Conservation (phyloP, 164 flowering plant genomes). For the Berberis thunbergii region DNA sequence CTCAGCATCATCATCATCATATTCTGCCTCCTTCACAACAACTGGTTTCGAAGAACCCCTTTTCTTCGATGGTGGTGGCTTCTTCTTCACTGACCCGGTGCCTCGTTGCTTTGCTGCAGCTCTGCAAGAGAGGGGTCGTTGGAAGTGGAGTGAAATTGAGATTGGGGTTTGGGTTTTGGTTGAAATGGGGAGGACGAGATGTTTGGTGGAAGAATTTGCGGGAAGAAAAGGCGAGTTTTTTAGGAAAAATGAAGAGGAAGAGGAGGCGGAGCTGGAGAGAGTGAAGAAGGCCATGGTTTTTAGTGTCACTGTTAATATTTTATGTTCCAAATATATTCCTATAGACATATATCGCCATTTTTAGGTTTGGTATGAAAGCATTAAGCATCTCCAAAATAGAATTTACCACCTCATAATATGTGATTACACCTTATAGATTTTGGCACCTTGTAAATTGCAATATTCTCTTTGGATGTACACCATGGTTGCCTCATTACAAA, state of each 20-base stretch:
- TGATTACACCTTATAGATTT: too few relatives aligned
- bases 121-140: not conserved
- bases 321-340: not conserved
- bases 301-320: not conserved
- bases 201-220: too few relatives aligned
- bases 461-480: too few relatives aligned
- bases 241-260: not conserved
- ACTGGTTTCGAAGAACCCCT: not conserved
- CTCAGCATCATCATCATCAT: constrained; percentile 11
- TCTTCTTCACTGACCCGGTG: not conserved
- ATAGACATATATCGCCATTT: too few relatives aligned
- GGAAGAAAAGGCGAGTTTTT: not conserved
- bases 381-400: too few relatives aligned
- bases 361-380: too few relatives aligned
- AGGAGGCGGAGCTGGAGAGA: not conserved
- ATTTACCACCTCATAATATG: too few relatives aligned
- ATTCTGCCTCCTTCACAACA: constrained; percentile 1
- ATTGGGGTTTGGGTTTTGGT: not conserved
- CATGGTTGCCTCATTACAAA: too few relatives aligned
- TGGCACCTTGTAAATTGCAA: too few relatives aligned
- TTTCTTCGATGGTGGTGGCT: not conserved
- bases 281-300: not conserved
- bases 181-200: not conserved
- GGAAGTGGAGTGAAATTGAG: not conserved
- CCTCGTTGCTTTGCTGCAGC: not conserved